Base-by-base conservation (phyloP, 805 yeast genomes). In the Yarrowia sp. region DNA sequence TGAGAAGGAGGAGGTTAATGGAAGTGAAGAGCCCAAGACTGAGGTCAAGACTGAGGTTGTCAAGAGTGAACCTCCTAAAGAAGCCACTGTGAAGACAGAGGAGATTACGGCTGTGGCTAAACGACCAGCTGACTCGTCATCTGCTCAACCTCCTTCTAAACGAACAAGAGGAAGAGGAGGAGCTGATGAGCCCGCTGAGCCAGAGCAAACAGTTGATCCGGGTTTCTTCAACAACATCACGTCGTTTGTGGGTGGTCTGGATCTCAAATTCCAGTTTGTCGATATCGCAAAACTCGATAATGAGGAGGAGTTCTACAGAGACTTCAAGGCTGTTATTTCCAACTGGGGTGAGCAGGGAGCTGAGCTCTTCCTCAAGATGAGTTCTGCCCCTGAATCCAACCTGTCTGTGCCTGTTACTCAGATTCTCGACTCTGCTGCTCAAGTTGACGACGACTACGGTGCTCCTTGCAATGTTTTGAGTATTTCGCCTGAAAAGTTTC, bases 271-370 rank as follows among this genome's bases (percentile, higher is more conserved):
- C 7, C 33, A 31, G 8, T 32, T 44, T 15, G 43, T 58, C 3
- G 64, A 58, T 22, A 2, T 35, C 15, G 18, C 33, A 31, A 8
- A 33, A 18, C 51, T 58, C 2, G 64, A 58, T n/a, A 18, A 43
- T 3, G 64, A 58, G 51, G 51, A 43, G 36, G 41, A 33, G 28
- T 58, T 33, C 43, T 58, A 43, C 22, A 31, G 33, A 9, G 64
- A 58, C n/a, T 58, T 58, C 51, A 58, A 43, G 51, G 32, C 39
- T 11, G 64, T 58, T 11, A 43, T 58, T n/a, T 39, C 50, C 8
- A 44, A 58, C 22, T 58, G 64, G 64, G 51, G 51, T 11, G 51
- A 58, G 22, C 50, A 58, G n/a, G 64, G 64, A 8, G 17, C 64
- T 4, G 64, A 58, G 64, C 22, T 58, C 15, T 58, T 43, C 10